Base-by-base conservation (phyloP, 768 basidiomycete species). In the Phanerochaete carnosa region DNA sequence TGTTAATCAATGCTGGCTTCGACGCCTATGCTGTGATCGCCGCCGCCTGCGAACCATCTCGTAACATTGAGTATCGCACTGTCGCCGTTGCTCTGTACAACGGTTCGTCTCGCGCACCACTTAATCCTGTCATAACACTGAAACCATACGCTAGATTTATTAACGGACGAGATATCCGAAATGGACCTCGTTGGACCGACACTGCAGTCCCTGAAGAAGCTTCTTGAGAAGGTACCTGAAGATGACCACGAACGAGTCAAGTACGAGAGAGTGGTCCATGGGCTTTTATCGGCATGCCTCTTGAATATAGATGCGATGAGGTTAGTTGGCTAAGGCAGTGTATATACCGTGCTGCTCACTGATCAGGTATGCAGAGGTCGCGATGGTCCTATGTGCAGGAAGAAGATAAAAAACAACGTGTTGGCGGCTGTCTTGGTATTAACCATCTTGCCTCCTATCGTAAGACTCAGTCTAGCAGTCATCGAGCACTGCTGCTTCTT, bases 261-360 rank as follows among this genome's bases (percentile, higher is more conserved):
- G 58, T 92, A 86, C 66, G 79, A 79, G 15, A 80, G 80, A 5
- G 70, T 89, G 16, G 74, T 92, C 0, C 90, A 96, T 68, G 91
- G 92, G 22, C 73, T 97, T 22, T 75, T 98, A n/a, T 95, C 93
- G 0, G 82, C 88, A 0, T 94, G 92, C 68, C 74, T 98, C 33
- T 76, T 88, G 51, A 91, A 96, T 68, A 80, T 98, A 25, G 95
- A 98, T 68, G 91, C 88, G 62, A 94, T 97, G 89, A 84, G 94
- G 94, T 94, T 54, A 61, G 86, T 74, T 30, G 16, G n/a, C 30
- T 50, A 50, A 49, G 4, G 7, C 4, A 47, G 53, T 28, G 60
- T 32, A 39, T 11, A 23, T 64, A 8, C 23, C 16, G 15, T 37
- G 15, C 2, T 59, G 37, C 49, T 39, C 52, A 53, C 13, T 13